Percentiles rank a stretch among this genome's conserved stretches.
Conservation (phyloP, 2,329 filamentous ascomycete genomes). For the Septoria linicola region DNA sequence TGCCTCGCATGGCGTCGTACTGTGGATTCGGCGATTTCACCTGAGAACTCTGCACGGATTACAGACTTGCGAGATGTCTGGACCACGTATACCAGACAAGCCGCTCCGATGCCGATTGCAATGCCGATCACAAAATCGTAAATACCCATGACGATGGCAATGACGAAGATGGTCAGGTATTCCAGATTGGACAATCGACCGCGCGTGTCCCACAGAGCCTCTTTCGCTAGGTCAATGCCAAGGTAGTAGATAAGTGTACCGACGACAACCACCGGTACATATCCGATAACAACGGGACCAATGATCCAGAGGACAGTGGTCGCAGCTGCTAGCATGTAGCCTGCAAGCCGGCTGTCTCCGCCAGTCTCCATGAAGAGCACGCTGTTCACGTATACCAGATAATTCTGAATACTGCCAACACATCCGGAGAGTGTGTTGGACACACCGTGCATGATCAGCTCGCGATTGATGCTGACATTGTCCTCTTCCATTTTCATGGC, state of each 20-base stretch:
- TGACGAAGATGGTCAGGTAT: conserved; percentile 83
- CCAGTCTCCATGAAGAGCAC: conserved; percentile 95
- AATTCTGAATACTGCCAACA: conserved; percentile 88
- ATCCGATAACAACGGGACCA: conserved; percentile 85
- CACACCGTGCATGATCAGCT: conserved; percentile 87
- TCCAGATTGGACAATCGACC: conserved; percentile 84
- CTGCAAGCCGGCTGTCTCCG: conserved; percentile 81
- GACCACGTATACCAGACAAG: conserved; percentile 86
- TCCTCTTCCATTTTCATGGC: conserved; percentile 90
- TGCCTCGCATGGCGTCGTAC: conserved; percentile 89
- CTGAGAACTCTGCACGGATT: conserved; percentile 85
- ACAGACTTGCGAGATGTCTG: conserved; percentile 89
- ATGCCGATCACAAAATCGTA: conserved; percentile 97
- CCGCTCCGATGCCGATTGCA: conserved; percentile 83
- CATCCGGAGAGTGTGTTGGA: conserved; percentile 89
- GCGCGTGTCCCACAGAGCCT: conserved; percentile 84
- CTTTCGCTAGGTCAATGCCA: conserved; percentile 84
- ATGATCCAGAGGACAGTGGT: conserved; percentile 81
- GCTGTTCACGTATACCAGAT: conserved; percentile 95
- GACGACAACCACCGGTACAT: conserved; percentile 95
- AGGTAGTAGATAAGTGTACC: conserved; percentile 92
- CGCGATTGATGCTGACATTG: conserved; percentile 84
- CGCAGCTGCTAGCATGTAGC: conserved; percentile 75
- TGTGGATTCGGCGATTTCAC: conserved; percentile 84
- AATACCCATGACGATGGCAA: conserved; percentile 92